These are phyloP conservation scores for Piper betle DNA, from an alignment of 164 flowering plant species.

Conservation along the genomic window DNA sequence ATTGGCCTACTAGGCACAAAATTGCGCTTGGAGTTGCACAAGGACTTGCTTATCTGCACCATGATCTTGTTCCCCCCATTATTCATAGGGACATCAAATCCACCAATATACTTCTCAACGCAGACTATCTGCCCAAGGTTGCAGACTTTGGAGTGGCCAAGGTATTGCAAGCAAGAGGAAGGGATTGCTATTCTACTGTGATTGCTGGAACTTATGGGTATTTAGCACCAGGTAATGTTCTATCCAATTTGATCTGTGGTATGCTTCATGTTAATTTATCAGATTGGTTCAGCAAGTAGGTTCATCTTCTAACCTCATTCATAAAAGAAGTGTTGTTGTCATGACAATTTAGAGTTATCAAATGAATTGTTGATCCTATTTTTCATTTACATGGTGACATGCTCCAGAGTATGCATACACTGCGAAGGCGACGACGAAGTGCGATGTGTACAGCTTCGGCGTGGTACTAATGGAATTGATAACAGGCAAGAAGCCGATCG, in stretches of 20 bases:
- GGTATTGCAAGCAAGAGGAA: constrained; percentile 40
- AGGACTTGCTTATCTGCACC: constrained; percentile 75
- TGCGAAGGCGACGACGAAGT: constrained; percentile 54
- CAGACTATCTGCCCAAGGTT: constrained; percentile 58
- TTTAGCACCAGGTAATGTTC: constrained; percentile 54
- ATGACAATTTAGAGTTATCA: background rate
- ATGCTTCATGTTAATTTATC: too few relatives aligned
- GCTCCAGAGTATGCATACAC: constrained; percentile 43
- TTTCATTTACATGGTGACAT: background rate
- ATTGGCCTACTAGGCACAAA: constrained; percentile 45
- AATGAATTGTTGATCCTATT: background rate
- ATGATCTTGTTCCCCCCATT: constrained; percentile 48
- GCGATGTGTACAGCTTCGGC: constrained; percentile 81
- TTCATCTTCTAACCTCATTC: background rate
- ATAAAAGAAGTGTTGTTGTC: background rate
- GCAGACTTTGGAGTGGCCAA: constrained; percentile 66
- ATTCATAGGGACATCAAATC: constrained; percentile 72
- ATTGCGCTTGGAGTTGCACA: constrained; percentile 76
- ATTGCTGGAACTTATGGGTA: constrained; percentile 43
- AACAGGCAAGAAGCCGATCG: constrained; percentile 55
- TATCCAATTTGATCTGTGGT: background rate
- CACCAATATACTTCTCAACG: constrained; percentile 58
- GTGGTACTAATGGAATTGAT: constrained; percentile 66
- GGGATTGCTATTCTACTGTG: constrained; percentile 32
- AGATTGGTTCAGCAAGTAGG: too few relatives aligned